Evolutionary conservation across 768 basidiomycete genomes (phyloP).

Genomic region (Amanita rimosa): DNA sequence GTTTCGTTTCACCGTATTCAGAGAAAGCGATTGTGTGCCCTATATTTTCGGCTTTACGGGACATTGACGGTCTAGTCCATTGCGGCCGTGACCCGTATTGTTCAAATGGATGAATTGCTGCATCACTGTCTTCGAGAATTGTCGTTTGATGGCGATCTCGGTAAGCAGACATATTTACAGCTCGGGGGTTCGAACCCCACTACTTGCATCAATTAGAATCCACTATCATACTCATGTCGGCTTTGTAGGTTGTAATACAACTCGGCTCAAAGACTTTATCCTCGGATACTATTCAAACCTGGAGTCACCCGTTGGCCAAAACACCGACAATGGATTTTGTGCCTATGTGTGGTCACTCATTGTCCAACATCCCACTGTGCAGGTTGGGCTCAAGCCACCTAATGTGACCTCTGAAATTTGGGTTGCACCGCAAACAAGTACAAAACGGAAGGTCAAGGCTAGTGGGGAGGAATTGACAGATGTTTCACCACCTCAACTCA

Average conservation of each 20-base stretch:
- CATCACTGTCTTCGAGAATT: constrained; percentile 79
- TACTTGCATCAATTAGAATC: background rate
- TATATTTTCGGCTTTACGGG: background rate
- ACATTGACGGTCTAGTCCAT: background rate
- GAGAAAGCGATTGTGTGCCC: background rate
- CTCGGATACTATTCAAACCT: constrained; percentile 47
- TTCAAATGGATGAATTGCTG: constrained; percentile 71
- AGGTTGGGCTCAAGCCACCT: constrained; percentile 59
- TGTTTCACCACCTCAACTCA: constrained; percentile 31
- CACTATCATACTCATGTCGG: background rate
- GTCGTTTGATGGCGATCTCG: constrained; percentile 83
- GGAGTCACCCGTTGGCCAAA: constrained; percentile 33
- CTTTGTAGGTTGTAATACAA: constrained; percentile 55
- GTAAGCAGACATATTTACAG: constrained; percentile 39
- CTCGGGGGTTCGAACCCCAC: constrained; percentile 34
- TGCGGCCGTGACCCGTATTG: background rate
- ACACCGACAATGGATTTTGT: constrained; percentile 63
- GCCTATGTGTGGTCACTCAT: constrained; percentile 78
- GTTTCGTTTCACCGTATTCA: too few relatives aligned
- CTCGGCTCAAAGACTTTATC: constrained; percentile 64
- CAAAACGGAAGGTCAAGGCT: constrained; percentile 50
- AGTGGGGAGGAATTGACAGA: constrained; percentile 39
- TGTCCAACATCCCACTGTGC: constrained; percentile 61
- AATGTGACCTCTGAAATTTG: constrained; percentile 57
- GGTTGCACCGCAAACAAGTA: constrained; percentile 67